phyloP scores from a whole-genome alignment of 306 rosid genomes.

The Castanea sativa region DNA sequence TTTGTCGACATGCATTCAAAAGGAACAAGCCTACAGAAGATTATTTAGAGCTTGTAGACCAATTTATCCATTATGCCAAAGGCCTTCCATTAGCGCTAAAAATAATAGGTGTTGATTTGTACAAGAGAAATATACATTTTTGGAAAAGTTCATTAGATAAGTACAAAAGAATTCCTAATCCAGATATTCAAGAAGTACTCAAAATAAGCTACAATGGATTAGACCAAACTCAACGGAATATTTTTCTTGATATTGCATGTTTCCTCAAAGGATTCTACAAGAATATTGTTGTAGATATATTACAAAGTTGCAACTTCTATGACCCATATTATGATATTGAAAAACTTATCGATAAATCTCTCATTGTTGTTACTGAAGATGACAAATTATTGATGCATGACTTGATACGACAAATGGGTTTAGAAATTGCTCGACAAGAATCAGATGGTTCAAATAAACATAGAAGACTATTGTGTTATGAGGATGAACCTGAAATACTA shows the following conservation, averaged over 20 bases:
- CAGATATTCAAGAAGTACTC: constrained; percentile 7
- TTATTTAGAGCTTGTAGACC: constrained; percentile 13
- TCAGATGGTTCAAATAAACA: constrained; percentile 26
- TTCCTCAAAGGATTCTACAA: constrained; percentile 21
- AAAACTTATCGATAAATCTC: constrained; percentile 19
- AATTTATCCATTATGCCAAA: constrained; percentile 26
- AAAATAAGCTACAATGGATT: constrained; percentile 27
- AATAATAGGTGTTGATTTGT: constrained; percentile 16
- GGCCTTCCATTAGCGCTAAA: constrained; percentile 32
- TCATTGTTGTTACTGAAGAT: not conserved
- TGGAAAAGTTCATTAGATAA: constrained; percentile 20
- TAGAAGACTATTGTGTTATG: constrained; percentile 32
- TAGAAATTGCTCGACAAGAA: constrained; percentile 31
- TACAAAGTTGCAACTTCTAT: not conserved
- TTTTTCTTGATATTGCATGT: constrained; percentile 40
- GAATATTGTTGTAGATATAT: not conserved
- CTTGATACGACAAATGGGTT: constrained; percentile 37
- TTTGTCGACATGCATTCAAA: constrained; percentile 25
- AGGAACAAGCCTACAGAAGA: not conserved
- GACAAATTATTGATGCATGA: constrained; percentile 31
- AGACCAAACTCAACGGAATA: constrained; percentile 3
- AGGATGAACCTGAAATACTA: constrained; percentile 30
- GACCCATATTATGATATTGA: constrained; percentile 8
- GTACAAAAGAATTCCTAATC: constrained; percentile 2
- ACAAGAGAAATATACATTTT: not conserved